A percentile compares a stretch with the other conserved stretches of the same genome.
Conservation (phyloP, 805 yeast genomes). For the Dipodascus geniculatus region DNA sequence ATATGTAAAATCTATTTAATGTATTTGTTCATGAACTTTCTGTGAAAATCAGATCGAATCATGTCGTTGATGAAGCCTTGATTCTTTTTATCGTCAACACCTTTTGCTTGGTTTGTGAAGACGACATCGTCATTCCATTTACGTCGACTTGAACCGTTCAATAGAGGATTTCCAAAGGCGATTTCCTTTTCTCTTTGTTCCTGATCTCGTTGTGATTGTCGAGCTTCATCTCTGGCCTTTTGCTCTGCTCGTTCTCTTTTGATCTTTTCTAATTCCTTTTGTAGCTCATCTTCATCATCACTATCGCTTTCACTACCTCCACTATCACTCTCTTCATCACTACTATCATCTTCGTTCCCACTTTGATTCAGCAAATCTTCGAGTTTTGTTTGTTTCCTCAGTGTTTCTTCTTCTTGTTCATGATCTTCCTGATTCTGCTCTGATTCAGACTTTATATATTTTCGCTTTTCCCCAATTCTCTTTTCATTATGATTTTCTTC, state of each 20-base stretch:
- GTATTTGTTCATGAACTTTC: slow-evolving; percentile 26
- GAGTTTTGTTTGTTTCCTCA: slow-evolving; percentile 10
- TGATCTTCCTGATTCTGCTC: not conserved
- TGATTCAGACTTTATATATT: slow-evolving; percentile 11
- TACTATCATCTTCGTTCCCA: slow-evolving; percentile 7
- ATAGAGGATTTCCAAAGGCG: slow-evolving; percentile 25
- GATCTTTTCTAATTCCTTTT: slow-evolving; percentile 25
- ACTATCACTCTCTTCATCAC: slow-evolving; percentile 5
- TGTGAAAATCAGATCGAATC: slow-evolving; percentile 28
- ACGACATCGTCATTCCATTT: slow-evolving; percentile 27
- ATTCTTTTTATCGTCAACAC: slow-evolving; percentile 14
- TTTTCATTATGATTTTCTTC: not conserved
- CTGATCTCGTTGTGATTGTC: slow-evolving; percentile 13
- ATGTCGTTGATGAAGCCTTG: slow-evolving; percentile 25
- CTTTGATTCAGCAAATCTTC: slow-evolving; percentile 12
- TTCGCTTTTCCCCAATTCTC: slow-evolving; percentile 6
- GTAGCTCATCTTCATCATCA: slow-evolving; percentile 14
- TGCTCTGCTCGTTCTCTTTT: slow-evolving; percentile 22
- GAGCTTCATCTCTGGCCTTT: slow-evolving; percentile 13
- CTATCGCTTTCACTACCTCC: slow-evolving; percentile 4
- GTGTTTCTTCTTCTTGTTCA: slow-evolving; percentile 1
- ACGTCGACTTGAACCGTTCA: slow-evolving; percentile 12
- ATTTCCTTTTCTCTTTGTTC: slow-evolving; percentile 15
- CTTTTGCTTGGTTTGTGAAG: slow-evolving; percentile 25
- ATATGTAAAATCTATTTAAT: slow-evolving; percentile 16